Evolutionary conservation across 768 basidiomycete species (phyloP).

Genomic region (Tricholomella constricta): DNA sequence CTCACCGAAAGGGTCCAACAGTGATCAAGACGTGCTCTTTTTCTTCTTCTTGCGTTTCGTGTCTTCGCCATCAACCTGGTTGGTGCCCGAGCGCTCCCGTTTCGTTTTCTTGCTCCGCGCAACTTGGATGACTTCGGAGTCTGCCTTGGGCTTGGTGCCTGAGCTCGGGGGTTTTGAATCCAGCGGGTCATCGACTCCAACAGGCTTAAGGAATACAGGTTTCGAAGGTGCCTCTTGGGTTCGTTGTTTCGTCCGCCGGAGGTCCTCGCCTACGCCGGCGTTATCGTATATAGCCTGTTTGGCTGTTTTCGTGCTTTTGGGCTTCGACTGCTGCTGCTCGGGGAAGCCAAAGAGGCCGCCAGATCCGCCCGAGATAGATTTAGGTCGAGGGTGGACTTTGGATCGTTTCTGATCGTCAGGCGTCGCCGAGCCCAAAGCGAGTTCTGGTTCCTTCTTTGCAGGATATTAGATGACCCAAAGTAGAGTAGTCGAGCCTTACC

Average conservation of each 20-base stretch:
- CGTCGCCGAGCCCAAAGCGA: slow-evolving; percentile 6
- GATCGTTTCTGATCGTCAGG: slow-evolving; percentile 7
- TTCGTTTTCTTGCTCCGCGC: slow-evolving; percentile 33
- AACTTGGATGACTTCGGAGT: slow-evolving; percentile 24
- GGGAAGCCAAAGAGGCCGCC: slow-evolving; percentile 24
- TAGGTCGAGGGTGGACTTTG: slow-evolving; percentile 20
- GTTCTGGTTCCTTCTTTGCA: slow-evolving; percentile 17
- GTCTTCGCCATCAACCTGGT: slow-evolving; percentile 21
- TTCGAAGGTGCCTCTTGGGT: neutral
- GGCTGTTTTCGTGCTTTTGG: slow-evolving; percentile 41
- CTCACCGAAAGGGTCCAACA: neutral
- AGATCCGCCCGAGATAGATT: slow-evolving; percentile 26
- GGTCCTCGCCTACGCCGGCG: slow-evolving; percentile 50
- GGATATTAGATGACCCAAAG: slow-evolving; percentile 16
- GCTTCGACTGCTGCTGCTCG: slow-evolving; percentile 22
- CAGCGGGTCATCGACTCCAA: slow-evolving; percentile 55
- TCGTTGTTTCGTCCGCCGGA: slow-evolving; percentile 33
- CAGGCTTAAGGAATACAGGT: slow-evolving; percentile 52
- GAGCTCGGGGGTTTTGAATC: slow-evolving; percentile 13
- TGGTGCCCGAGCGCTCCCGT: slow-evolving; percentile 27
- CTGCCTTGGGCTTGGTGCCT: slow-evolving; percentile 5
- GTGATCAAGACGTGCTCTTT: slow-evolving; percentile 22
- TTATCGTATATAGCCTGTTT: slow-evolving; percentile 48
- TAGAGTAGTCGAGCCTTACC: slow-evolving; percentile 15
- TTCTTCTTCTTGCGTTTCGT: slow-evolving; percentile 39